Evolutionary conservation across 257 asterid species (phyloP).

Genomic region (Solanum ossicruentum): DNA sequence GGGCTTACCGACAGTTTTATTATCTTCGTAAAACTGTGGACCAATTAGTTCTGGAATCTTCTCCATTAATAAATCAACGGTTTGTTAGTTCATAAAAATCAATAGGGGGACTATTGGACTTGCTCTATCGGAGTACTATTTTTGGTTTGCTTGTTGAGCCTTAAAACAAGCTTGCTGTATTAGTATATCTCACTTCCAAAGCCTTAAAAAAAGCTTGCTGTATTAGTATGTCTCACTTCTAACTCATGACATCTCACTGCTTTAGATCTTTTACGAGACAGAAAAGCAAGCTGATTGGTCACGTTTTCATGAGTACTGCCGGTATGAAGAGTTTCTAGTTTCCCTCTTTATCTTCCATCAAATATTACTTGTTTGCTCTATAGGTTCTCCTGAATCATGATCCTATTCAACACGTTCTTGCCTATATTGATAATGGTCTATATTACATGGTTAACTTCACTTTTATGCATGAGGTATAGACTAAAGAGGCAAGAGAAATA

Average conservation of each 20-base stretch:
- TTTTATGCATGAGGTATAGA: background rate
- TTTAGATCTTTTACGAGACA: constrained; percentile 38
- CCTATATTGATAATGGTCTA: background rate
- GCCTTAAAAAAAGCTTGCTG: background rate
- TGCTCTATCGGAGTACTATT: background rate
- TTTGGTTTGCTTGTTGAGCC: background rate
- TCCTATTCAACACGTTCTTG: background rate
- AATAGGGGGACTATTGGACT: background rate
- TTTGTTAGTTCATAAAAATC: background rate
- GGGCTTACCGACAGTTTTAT: background rate
- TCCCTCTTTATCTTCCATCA: background rate
- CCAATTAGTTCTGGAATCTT: background rate
- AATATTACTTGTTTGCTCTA: background rate
- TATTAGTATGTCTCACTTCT: background rate
- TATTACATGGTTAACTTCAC: background rate
- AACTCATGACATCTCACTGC: constrained; percentile 3
- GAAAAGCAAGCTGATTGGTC: constrained; percentile 84
- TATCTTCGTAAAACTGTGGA: background rate
- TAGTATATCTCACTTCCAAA: background rate
- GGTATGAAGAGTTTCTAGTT: constrained; percentile 30
- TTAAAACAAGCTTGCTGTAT: background rate
- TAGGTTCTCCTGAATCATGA: background rate
- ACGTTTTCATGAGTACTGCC: constrained; percentile 52
- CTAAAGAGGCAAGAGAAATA: background rate
- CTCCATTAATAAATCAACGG: background rate